Evolutionary conservation across 257 asterid genomes (phyloP), one percentile per base, ranked within the genome.

Genomic region (Fraxinus anomala): DNA sequence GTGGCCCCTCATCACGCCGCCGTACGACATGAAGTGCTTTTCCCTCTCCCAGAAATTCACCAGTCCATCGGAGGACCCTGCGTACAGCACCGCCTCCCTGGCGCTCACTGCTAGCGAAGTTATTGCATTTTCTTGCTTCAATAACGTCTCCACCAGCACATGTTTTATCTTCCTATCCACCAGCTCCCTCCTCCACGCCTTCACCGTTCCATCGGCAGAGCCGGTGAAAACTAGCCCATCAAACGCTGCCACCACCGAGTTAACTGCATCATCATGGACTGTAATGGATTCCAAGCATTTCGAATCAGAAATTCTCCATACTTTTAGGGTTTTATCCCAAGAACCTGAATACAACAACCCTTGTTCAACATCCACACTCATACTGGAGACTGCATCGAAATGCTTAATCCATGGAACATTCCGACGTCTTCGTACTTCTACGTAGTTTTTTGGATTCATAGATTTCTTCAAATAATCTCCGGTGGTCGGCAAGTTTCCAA

Each of bases 181-280:
- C n/a, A 84, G 67, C 81, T 89, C 97, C 75, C 95, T 79, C 85
- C 95, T 82, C 99, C 99, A 95, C 66, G 89, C 94, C 80, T 93
- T 95, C 77, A 95, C 97, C 12, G 97, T 82, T 2, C 99, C 99
- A 73, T 95, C 98, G 8, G 99, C 98, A 0, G 98, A 91, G 0
- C 97, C 98, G 1, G 97, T 88, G 85, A 95, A 93, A 0, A 95
- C 82, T 75, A 95, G 2, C 0, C 93, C 97, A 39, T 89, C 89
- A 79, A 88, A 87, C 0, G 85, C 97, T 3, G 88, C 86, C 0
- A 54, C 94, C 11, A 95, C 90, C 13, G 99, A 82, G 39, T 95
- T 95, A 24, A 95, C 80, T 0, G 98, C 97, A 67, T 95, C 99
- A 17, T 89, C 86, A 76, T 95, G 99, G 36, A 87, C 99, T 51